Conservation (phyloP, 1,284 basidiomycete genomes). For the Ceratobasidium sp. region DNA sequence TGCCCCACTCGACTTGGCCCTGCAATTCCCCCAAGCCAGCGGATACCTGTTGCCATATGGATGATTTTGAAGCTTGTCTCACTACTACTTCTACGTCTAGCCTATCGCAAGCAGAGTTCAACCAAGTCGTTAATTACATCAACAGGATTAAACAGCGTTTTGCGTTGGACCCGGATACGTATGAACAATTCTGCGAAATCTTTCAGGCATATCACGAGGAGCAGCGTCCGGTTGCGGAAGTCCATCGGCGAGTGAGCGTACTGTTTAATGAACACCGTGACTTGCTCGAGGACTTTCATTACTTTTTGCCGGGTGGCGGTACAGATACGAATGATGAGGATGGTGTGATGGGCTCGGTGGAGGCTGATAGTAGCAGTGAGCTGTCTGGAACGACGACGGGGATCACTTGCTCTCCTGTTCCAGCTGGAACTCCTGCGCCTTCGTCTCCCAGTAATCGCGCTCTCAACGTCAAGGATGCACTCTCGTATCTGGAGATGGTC, state of each 20-base stretch:
- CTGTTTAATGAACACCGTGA: conserved; percentile 95
- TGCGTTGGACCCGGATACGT: conserved; percentile 91
- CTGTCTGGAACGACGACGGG: conserved; percentile 59
- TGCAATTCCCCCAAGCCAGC: no score
- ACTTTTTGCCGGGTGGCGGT: no score
- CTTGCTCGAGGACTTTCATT: conserved; percentile 94
- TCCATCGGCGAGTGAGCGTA: conserved; percentile 91
- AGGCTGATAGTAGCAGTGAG: conserved; percentile 52
- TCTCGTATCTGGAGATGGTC: conserved; percentile 96
- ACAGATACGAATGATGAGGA: no score
- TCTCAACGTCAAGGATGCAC: conserved; percentile 90
- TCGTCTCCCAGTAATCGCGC: conserved; percentile 56
- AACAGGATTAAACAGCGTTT: conserved; percentile 99
- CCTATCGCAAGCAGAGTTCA: no score
- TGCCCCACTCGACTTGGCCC: no score
- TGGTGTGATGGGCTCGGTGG: conserved; percentile 20
- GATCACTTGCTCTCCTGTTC: conserved; percentile 54
- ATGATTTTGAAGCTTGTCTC: no score
- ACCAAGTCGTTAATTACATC: conserved; percentile 97
- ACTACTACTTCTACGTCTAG: no score
- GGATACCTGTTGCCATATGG: no score
- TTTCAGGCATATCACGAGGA: conserved; percentile 98
- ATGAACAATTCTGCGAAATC: conserved; percentile 98
- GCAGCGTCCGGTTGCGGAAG: conserved; percentile 88
- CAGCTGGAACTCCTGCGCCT: conserved; percentile 18